These are phyloP conservation scores for Corynascus novoguineensis DNA, from an alignment of 495 filamentous ascomycete species.

Conservation along the genomic window DNA sequence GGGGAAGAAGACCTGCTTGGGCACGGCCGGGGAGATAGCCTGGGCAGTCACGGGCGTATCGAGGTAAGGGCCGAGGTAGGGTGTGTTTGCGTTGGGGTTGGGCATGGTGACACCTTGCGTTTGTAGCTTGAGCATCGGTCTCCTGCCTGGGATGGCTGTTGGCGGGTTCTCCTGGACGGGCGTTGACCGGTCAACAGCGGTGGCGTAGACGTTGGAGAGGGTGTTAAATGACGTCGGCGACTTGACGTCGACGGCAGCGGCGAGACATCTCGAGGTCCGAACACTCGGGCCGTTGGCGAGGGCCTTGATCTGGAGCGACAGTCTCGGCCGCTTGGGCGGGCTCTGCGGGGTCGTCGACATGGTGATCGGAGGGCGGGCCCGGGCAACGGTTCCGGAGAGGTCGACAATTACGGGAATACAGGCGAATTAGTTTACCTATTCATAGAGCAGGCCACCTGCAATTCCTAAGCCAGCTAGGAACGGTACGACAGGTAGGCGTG, in stretches of 20 bases:
- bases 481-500: constrained; percentile 7
- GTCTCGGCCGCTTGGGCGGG: constrained; percentile 61
- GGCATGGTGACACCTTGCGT: constrained; percentile 30
- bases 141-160: constrained; percentile 33
- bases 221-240: constrained; percentile 81
- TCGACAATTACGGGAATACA: background rate
- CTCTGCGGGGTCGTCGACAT: constrained; percentile 38
- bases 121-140: constrained; percentile 43
- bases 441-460: constrained; percentile 12
- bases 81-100: constrained; percentile 33
- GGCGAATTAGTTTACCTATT: background rate
- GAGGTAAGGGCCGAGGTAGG: constrained; percentile 39
- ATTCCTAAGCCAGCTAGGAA: constrained; percentile 21
- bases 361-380: background rate
- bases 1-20: constrained; percentile 13
- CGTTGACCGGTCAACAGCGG: constrained; percentile 59
- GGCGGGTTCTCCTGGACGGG: constrained; percentile 41
- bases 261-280: constrained; percentile 32
- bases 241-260: constrained; percentile 48
- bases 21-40: constrained; percentile 36
- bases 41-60: constrained; percentile 43
- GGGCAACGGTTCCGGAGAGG: background rate
- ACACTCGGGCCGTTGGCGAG: constrained; percentile 27
- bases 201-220: constrained; percentile 71
- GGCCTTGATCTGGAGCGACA: constrained; percentile 69